Base-by-base conservation (phyloP, 78 protist genomes). In the Dictyostelium purpureum region DNA sequence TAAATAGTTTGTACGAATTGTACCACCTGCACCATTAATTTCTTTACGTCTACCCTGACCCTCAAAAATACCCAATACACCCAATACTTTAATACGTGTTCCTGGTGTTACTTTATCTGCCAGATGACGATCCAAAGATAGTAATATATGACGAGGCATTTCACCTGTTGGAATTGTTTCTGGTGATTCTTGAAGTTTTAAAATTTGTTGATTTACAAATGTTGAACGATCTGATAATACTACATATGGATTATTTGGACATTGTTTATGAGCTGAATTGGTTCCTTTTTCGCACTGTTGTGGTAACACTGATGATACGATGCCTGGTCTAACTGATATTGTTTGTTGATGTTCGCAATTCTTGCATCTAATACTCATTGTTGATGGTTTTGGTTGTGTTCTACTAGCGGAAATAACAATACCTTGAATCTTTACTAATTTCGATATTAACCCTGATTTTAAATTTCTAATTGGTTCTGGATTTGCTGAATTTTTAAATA, bases 101-200 rank as follows among this genome's bases (percentile, higher is more conserved):
- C 99, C 99, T 0, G 99, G 99, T 24, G 89, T 77, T 19, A 87
- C 97, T 10, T 28, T n/a, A 65, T 85, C 96, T 6, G 97, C 97
- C 24, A 98, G 94, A 56, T 43, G 88, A 47, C 98, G 28, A 73
- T 98, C 99, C 24, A 96, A 82, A 6, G 96, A 26, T 21, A 98
- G 24, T 47, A 74, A 75, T 2, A 99, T 63, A 81, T 96, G 96
- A 31, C 99, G 96, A 9, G 99, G 99, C 93, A 99, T 95, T 59
- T 99, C 99, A 12, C 99, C 99, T 0, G 99, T 98, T 12, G 99
- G 99, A 12, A 99, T 97, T 18, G 57, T 35, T 65, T 99, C 99
- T 14, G 99, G 99, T 14, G 69, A 19, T 92, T 99, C 99, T 87
- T 99, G 99, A 38, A 99, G 81, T 90, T 99, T 98, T 59, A 99